These are phyloP conservation scores for Kwoniella newhampshirensis DNA, from an alignment of 768 basidiomycete genomes.

Conservation along the genomic window DNA sequence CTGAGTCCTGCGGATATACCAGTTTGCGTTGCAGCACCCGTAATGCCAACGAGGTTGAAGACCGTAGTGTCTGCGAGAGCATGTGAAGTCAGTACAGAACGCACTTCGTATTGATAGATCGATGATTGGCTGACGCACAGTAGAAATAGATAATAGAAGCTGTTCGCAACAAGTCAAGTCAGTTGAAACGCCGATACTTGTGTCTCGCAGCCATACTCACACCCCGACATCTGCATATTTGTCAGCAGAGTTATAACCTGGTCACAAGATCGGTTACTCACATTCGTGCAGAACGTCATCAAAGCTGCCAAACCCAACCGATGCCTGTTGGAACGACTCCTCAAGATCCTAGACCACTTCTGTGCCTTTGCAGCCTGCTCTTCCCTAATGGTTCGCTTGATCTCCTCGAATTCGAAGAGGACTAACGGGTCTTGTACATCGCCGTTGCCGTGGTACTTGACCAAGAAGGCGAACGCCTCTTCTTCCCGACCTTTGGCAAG, in stretches of 20 bases:
- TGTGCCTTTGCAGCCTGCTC: conserved; percentile 51
- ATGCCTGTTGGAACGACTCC: conserved; percentile 43
- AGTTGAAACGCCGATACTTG: no score
- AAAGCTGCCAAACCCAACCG: conserved; percentile 49
- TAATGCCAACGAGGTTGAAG: conserved; percentile 53
- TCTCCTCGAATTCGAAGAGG: conserved; percentile 54
- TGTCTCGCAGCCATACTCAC: background rate
- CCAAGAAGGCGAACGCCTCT: conserved; percentile 51
- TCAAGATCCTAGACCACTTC: conserved; percentile 51
- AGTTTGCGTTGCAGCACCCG: conserved; percentile 52
- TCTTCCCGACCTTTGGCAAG: conserved; percentile 48
- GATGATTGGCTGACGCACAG: conserved; percentile 25
- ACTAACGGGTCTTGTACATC: conserved; percentile 51
- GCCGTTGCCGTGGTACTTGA: conserved; percentile 54
- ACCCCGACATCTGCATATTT: conserved; percentile 6
- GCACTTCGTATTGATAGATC: background rate
- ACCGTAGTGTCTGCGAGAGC: conserved; percentile 33
- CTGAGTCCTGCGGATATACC: conserved; percentile 54
- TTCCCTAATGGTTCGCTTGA: conserved; percentile 50
- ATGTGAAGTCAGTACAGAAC: background rate
- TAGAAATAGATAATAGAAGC: conserved; percentile 54
- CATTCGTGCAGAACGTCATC: conserved; percentile 50
- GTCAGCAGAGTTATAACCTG: background rate
- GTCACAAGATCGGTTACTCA: conserved; percentile 23
- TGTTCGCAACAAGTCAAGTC: conserved; percentile 20